Conservation (phyloP, 805 yeast species). For the Candida patagonica region DNA sequence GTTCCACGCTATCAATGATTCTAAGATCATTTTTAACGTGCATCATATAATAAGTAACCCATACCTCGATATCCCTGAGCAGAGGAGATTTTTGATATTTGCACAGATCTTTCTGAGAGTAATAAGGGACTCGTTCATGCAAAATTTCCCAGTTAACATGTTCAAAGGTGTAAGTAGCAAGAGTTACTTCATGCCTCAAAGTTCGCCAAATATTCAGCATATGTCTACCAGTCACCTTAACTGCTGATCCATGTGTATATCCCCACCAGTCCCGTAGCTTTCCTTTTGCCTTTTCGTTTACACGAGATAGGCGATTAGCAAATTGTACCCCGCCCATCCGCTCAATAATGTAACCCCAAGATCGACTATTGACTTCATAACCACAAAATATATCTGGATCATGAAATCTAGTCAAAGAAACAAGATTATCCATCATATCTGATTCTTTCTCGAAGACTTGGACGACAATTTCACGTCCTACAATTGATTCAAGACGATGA, state of each 20-base stretch:
- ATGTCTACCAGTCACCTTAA: conserved; percentile 71
- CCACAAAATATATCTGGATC: conserved; percentile 91
- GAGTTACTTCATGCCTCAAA: conserved; percentile 49
- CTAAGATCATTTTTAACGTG: conserved; percentile 37
- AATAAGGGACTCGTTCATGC: conserved; percentile 61
- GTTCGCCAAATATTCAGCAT: conserved; percentile 79
- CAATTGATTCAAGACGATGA: conserved; percentile 2
- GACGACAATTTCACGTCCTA: conserved; percentile 21
- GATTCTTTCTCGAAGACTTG: conserved; percentile 44
- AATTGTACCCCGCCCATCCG: conserved; percentile 45
- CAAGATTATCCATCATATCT: conserved; percentile 47
- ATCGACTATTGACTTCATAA: conserved; percentile 64
- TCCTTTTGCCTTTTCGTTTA: conserved; percentile 22
- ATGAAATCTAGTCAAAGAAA: conserved; percentile 44
- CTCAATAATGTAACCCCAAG: conserved; percentile 88
- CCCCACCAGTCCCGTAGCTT: conserved; percentile 63
- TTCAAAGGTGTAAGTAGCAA: conserved; percentile 67
- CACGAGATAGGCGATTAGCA: conserved; percentile 53
- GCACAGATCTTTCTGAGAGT: conserved; percentile 40
- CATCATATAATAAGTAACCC: conserved; percentile 37
- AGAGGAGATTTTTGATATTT: conserved; percentile 31
- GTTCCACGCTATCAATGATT: conserved; percentile 52
- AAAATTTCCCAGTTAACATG: conserved; percentile 60
- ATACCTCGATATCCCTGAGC: conserved; percentile 18
- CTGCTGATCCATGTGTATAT: conserved; percentile 61